These are phyloP conservation scores for Trichoderma polysporum DNA, from an alignment of 2,329 filamentous ascomycete genomes.

Conservation along the genomic window DNA sequence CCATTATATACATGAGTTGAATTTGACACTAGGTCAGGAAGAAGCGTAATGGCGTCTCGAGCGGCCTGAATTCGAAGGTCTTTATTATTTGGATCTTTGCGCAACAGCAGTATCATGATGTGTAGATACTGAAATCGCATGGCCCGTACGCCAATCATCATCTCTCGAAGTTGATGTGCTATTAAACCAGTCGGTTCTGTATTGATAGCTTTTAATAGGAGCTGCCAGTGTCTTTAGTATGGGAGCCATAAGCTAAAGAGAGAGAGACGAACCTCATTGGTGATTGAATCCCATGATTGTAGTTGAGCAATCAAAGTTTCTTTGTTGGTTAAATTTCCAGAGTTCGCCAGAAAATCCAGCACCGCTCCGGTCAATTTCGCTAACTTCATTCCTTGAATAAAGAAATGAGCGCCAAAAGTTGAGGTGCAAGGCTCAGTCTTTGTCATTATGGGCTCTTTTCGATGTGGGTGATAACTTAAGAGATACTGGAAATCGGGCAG, in stretches of 20 bases:
- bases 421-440: not conserved
- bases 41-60: slow-evolving; percentile 7
- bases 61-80: not conserved
- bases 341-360: not conserved
- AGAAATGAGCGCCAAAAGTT: not conserved
- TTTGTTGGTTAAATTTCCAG: not conserved
- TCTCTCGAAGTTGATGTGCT: not conserved
- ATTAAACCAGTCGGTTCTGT: not conserved
- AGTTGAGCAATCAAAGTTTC: not conserved
- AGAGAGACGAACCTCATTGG: not conserved
- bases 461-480: not conserved
- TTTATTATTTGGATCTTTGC: not conserved
- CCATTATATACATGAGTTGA: slow-evolving; percentile 18
- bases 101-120: slow-evolving; percentile 1
- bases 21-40: slow-evolving; percentile 7
- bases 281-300: not conserved
- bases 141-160: not conserved
- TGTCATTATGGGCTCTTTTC: not conserved
- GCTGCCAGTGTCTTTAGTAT: not conserved
- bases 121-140: slow-evolving; percentile 12
- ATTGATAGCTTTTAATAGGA: not conserved
- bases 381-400: not conserved
- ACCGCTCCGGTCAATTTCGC: not conserved
- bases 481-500: not conserved
- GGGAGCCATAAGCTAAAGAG: not conserved